Evolutionary conservation across 371 early-diverging fungal species (phyloP).

Genomic region (Mucor indicus): DNA sequence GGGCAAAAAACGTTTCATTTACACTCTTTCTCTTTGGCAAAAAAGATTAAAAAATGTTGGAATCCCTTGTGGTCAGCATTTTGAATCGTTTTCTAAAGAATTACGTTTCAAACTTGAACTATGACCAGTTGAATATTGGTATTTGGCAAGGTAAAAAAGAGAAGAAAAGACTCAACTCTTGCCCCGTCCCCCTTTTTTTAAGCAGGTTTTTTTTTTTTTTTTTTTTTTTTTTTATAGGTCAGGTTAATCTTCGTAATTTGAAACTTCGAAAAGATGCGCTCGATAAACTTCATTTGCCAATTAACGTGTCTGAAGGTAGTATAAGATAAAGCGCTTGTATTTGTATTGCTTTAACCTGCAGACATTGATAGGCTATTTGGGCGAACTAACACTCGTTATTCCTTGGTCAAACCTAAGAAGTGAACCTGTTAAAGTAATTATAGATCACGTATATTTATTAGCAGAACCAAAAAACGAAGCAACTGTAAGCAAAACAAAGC

Average conservation of each 20-base stretch:
- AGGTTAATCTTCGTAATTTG: conserved; percentile 78
- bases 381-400: conserved; percentile 75
- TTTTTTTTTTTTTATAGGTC: conserved; percentile 51
- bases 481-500: conserved; percentile 14
- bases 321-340: not conserved
- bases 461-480: conserved; percentile 70
- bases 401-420: conserved; percentile 88
- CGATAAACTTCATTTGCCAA: conserved; percentile 81
- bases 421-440: conserved; percentile 75
- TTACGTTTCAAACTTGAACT: conserved; percentile 85
- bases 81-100: conserved; percentile 81
- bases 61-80: conserved; percentile 71
- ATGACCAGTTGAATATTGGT: conserved; percentile 82
- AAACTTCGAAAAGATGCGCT: conserved; percentile 74
- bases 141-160: conserved; percentile 79
- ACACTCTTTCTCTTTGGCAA: not conserved
- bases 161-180: not conserved
- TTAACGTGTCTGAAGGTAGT: conserved; percentile 80
- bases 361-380: conserved; percentile 64
- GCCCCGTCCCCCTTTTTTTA: no score
- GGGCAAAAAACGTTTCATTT: no score
- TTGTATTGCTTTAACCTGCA: not conserved
- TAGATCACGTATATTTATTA: conserved; percentile 76
- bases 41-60: conserved; percentile 67
- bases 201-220: no score